Evolutionary conservation across 2,329 filamentous ascomycete species (phyloP).

Genomic region (Pestalotiopsis sp.): DNA sequence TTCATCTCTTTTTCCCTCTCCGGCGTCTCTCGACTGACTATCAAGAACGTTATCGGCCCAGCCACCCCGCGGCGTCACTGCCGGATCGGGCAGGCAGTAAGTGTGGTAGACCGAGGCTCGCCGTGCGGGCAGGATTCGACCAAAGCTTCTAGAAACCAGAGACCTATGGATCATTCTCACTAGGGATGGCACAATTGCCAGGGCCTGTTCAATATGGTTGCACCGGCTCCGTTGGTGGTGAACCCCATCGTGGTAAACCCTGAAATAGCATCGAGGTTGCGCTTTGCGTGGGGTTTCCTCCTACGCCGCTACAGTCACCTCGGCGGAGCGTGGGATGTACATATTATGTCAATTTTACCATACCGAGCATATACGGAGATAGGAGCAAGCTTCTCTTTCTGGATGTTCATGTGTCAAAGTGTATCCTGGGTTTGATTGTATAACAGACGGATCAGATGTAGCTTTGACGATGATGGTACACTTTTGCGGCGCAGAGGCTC

Average conservation of each 20-base stretch:
- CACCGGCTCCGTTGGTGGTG: not conserved
- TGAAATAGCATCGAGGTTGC: not conserved
- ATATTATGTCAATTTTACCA: not conserved
- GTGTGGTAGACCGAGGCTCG: not conserved
- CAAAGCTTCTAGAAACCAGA: constrained; percentile 3
- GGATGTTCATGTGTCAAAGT: not conserved
- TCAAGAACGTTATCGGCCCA: constrained; percentile 6
- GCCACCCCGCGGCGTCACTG: not conserved
- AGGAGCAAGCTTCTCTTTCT: not conserved
- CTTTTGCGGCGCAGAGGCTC: not conserved
- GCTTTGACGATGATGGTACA: not conserved
- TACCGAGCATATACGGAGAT: not conserved
- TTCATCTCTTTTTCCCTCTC: not conserved
- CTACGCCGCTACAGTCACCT: too few relatives aligned
- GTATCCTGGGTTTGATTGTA: not conserved
- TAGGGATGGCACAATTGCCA: not conserved
- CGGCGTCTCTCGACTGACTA: not conserved
- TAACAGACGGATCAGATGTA: not conserved
- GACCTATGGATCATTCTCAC: not conserved
- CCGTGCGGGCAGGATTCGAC: not conserved
- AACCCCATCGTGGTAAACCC: not conserved
- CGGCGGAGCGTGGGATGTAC: not conserved
- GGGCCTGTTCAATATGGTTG: not conserved
- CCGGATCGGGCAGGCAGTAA: constrained; percentile 12
- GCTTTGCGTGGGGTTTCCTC: not conserved